Percentiles rank a stretch among this genome's conserved stretches.
phyloP scores from a whole-genome alignment of 257 asterid species.

The Oldenlandia corymbosa region DNA sequence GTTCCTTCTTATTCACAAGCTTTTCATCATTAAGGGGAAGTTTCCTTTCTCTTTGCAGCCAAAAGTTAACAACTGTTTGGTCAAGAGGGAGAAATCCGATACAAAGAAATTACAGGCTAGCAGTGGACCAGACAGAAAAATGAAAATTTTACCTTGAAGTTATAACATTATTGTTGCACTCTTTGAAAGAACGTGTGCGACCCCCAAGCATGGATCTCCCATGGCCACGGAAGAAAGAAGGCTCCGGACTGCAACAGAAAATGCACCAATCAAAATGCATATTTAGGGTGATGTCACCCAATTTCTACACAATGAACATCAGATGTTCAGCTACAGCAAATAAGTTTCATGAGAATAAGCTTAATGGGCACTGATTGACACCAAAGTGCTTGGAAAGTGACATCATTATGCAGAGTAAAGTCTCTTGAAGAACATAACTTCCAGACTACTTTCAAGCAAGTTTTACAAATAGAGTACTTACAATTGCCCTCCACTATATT shows the following conservation, averaged over 20 bases:
- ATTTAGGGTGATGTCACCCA: neutral
- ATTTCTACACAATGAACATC: neutral
- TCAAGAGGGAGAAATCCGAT: no score
- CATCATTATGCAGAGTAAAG: neutral
- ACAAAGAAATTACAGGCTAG: neutral
- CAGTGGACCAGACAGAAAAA: neutral
- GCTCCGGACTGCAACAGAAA: slow-evolving; percentile 64
- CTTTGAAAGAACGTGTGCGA: slow-evolving; percentile 46
- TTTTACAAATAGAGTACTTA: neutral
- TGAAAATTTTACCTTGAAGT: slow-evolving; percentile 59
- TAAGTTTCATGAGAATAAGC: neutral
- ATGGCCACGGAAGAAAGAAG: slow-evolving; percentile 63
- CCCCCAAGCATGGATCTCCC: slow-evolving; percentile 91
- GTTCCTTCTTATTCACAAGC: no score
- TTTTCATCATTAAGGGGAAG: no score
- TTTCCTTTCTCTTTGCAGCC: no score
- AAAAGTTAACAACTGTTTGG: no score
- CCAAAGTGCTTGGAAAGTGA: neutral
- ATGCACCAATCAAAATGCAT: neutral
- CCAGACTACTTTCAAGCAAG: neutral
- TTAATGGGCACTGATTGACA: neutral
- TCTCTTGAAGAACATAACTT: neutral
- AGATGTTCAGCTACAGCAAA: neutral
- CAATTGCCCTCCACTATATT: neutral
- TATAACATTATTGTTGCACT: slow-evolving; percentile 45